Conservation (phyloP, 805 yeast genomes). For the Schizosaccharomyces japonicus region DNA sequence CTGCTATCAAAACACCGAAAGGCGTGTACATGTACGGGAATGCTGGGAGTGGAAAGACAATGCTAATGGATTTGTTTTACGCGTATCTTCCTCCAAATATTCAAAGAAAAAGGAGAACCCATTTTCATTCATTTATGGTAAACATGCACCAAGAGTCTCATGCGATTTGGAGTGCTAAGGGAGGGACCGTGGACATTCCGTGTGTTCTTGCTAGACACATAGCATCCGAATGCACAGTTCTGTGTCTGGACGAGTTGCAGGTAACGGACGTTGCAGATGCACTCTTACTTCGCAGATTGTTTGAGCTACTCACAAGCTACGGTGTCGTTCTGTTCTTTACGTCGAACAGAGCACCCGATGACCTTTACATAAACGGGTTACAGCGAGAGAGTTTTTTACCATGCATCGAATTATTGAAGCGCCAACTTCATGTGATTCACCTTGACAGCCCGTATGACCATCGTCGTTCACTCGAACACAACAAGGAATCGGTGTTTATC, state of each 20-base stretch:
- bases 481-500: slow-evolving; percentile 46
- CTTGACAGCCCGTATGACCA: slow-evolving; percentile 85
- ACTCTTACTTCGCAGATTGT: slow-evolving; percentile 64
- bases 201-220: too few relatives aligned
- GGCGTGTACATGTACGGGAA: slow-evolving; percentile 91
- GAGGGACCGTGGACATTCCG: slow-evolving; percentile 56
- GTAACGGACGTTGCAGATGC: slow-evolving; percentile 98
- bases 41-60: slow-evolving; percentile 95
- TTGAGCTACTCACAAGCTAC: slow-evolving; percentile 34
- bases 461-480: slow-evolving; percentile 65
- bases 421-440: slow-evolving; percentile 49
- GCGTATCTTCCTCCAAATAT: slow-evolving; percentile 48
- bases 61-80: slow-evolving; percentile 91
- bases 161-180: slow-evolving; percentile 39
- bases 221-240: slow-evolving; percentile 51
- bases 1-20: slow-evolving; percentile 24
- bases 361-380: slow-evolving; percentile 75
- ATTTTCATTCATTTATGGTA: slow-evolving; percentile 95
- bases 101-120: slow-evolving; percentile 57
- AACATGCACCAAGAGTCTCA: slow-evolving; percentile 70
- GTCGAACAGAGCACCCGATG: slow-evolving; percentile 86
- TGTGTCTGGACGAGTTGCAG: slow-evolving; percentile 93
- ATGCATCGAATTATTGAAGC: slow-evolving; percentile 58
- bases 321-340: slow-evolving; percentile 83
- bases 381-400: slow-evolving; percentile 84